phyloP scores from a whole-genome alignment of 306 rosid genomes.

The Quercus robur region DNA sequence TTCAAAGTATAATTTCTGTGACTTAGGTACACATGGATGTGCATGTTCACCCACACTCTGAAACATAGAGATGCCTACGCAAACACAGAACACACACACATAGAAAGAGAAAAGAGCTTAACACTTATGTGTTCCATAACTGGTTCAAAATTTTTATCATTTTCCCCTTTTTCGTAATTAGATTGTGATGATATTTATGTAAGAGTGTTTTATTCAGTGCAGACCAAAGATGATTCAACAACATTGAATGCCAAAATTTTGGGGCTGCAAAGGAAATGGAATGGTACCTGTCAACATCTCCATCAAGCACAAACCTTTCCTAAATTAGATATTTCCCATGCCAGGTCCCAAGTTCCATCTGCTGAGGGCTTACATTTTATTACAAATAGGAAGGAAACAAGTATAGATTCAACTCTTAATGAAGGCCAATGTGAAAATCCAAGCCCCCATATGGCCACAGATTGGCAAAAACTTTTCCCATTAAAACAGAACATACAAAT shows the following conservation, averaged over 20 bases:
- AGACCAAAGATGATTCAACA: constrained; percentile 55
- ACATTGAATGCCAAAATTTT: constrained; percentile 36
- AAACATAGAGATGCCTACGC: neutral
- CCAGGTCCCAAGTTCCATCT: constrained; percentile 39
- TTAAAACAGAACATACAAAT: constrained; percentile 34
- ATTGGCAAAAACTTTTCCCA: constrained; percentile 28
- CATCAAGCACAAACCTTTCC: constrained; percentile 47
- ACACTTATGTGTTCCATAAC: constrained; percentile 12
- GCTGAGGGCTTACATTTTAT: constrained; percentile 42
- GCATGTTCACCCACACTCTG: constrained; percentile 16
- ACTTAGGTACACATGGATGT: constrained; percentile 26
- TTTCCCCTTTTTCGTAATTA: neutral
- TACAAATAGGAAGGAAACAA: constrained; percentile 39
- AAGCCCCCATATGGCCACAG: constrained; percentile 27
- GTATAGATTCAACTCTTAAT: constrained; percentile 33
- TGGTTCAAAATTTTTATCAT: neutral
- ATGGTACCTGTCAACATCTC: constrained; percentile 49
- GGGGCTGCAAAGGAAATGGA: constrained; percentile 78
- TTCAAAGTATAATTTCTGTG: constrained; percentile 25
- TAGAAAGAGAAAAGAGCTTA: neutral
- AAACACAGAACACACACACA: too few relatives aligned
- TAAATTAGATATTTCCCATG: constrained; percentile 38
- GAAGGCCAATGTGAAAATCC: constrained; percentile 35
- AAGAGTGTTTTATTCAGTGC: constrained; percentile 61
- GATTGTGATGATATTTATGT: constrained; percentile 22